Evolutionary conservation across 306 rosid genomes (phyloP), one percentile per base, ranked within the genome.

Genomic region (Castanea sativa): DNA sequence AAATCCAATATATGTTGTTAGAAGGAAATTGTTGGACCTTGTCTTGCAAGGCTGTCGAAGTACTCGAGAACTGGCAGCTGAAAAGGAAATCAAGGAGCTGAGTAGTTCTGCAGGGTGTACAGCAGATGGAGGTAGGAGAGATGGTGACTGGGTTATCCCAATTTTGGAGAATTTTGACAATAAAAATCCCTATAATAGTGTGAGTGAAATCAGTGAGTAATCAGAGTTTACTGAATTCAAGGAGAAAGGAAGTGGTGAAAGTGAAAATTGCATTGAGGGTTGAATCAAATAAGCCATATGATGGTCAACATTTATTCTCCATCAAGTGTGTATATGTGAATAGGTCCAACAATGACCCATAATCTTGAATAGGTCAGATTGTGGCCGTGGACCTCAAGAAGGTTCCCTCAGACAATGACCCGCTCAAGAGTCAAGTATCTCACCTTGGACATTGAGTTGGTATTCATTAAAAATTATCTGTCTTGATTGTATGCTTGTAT

Each of bases 21-120:
- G 92, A 51, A 89, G 87, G 90, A 85, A 85, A 71, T 87, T 88
- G 89, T 78, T 90, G 88, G 93, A 90, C 32, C 89, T 91, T 79
- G 81, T 93, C 18, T 64, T 91, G 75, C 79, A 89, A 49, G 87
- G 93, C 11, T 27, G 82, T 55, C 83, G 92, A 76, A 79, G 84
- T 79, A 90, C 90, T 4, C 84, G 81, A 82, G 82, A 85, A 45
- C 49, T 83, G 76, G 38, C 73, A 21, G 76, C 71, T 76, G 71
- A 72, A 49, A 75, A 85, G 79, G 71, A 76, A 51, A 52, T 33
- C 11, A 77, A 80, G 60, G 86, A 73, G 14, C 68, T 29, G 52
- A 81, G 69, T 59, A 74, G 55, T 63, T 6, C 5, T 80, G 81
- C 71, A 15, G 85, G 73, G 2, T 75, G 30, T 71, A 76, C 73